Evolutionary conservation across 768 basidiomycete genomes (phyloP), one percentile per base, ranked within the genome.

Genomic region (Chlorophyllum brunneum): DNA sequence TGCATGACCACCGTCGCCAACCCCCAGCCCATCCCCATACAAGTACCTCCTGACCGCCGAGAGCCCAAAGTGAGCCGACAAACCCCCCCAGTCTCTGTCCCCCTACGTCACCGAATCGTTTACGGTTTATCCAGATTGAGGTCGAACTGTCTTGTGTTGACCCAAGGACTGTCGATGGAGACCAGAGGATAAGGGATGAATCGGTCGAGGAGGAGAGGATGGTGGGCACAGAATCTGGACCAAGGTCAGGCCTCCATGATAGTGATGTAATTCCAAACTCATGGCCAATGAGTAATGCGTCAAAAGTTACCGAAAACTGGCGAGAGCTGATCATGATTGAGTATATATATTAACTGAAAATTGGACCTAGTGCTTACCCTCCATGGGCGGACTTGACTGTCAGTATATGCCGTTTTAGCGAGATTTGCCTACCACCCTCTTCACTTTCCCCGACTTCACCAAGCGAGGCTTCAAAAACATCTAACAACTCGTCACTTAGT

Each of bases 1-100:
- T 57, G 54, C 79, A 79, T 9, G 71, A 68, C 95, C 97, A 99
- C 27, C 92, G 78, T 59, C 95, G 78, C 87, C 92, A 95, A 0
- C 92, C 88, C 27, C 97, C 97, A 43, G 84, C 84, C 97, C 97
- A 99, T 0, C 94, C 95, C 81, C 86, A 90, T 2, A 88, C 89
- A 15, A 95, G 61, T 0, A 82, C 86, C 36, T 90, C 83, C 20
- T 66, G 61, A 0, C 86, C 86, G 15, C 72, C 65, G 24, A 63
- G 66, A 1, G 78, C 81, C 95, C 95, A 99, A 4, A 92, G 58
- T 0, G 88, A 93, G 2, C 94, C 94, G 36, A 95, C 86, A 65
- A 99, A 98, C 0, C 95, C 95, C 34, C 97, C 86, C 4, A 91
- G 73, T 61, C 94, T 74, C 72, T 94, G 82, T 16, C 90, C 90